Evolutionary conservation across 2,329 filamentous ascomycete genomes (phyloP).

Genomic region (Neofusicoccum umdonicola): DNA sequence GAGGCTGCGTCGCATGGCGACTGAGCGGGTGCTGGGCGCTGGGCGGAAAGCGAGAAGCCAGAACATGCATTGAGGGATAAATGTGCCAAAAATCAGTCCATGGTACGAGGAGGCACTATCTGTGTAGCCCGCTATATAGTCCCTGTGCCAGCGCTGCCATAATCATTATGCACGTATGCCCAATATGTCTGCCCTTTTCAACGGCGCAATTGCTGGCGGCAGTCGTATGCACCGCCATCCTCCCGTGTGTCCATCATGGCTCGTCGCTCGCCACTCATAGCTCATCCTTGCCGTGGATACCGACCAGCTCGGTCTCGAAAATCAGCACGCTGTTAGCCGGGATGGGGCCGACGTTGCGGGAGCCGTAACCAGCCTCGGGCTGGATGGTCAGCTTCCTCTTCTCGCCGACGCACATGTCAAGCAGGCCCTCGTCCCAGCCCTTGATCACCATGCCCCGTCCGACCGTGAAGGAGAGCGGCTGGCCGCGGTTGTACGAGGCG

Average conservation of each 20-base stretch:
- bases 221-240: not conserved
- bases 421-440: slow-evolving; percentile 87
- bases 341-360: slow-evolving; percentile 70
- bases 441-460: slow-evolving; percentile 83
- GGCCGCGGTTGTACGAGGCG: slow-evolving; percentile 72
- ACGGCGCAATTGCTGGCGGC: not conserved
- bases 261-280: not conserved
- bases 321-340: slow-evolving; percentile 80
- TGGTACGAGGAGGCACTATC: not conserved
- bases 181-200: not conserved
- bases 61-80: not conserved
- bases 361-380: slow-evolving; percentile 80
- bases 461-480: slow-evolving; percentile 75
- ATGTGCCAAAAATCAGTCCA: not conserved
- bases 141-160: not conserved
- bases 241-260: not conserved
- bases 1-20: slow-evolving; percentile 39
- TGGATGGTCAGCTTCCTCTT: slow-evolving; percentile 85
- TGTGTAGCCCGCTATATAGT: not conserved
- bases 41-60: not conserved
- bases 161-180: not conserved
- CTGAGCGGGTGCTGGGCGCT: not conserved
- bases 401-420: slow-evolving; percentile 95
- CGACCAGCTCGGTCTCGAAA: slow-evolving; percentile 85
- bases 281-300: slow-evolving; percentile 15